Base-by-base conservation (phyloP, 2,329 filamentous ascomycete species). In the Saccharata proteae region DNA sequence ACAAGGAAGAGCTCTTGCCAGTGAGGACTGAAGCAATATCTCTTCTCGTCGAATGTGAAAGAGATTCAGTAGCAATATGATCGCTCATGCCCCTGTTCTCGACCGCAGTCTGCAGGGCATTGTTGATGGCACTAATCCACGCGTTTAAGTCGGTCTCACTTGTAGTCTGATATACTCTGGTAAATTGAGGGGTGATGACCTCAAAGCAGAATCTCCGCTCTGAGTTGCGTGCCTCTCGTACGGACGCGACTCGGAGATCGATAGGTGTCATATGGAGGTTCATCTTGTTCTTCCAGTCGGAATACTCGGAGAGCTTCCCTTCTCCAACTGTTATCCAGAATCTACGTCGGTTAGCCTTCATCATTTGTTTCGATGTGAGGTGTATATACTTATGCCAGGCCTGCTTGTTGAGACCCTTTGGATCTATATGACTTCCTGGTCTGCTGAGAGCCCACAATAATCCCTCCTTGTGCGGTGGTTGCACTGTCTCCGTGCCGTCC, bases 251-350 rank as follows among this genome's bases (percentile, higher is more conserved):
- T 20, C 90, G 80, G 26, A 98, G 65, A 54, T 98, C 92, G 42
- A 98, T 96, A 0, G 90, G 90, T 2, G 96, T 90, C 75, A 93
- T 96, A 53, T 98, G 92, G 16, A 96, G 65, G 55, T 98, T 90
- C 15, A 98, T 71, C 53, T 76, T 88, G 53, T 98, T 84, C 58
- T 98, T 98, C 90, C 90, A 98, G 54, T 98, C 96, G 52, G 86
- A 93, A 58, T 98, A 98, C 51, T 98, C 90, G 2, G 88, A 94
- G 11, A 98, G 68, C 52, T 90, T 93, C 15, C 90, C 90, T 56
- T 93, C 86, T 52, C 96, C 92, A 26, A 98, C 67, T 2, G 98
- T 90, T 41, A 98, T 92, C 90, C 90, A 98, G 58, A 96, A 98
- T 51, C 85, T 92, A 45, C 8, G 16, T 12, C 13, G 19, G 7